Percentiles rank a stretch among this genome's conserved stretches.
These are phyloP conservation scores for Jaltomata sinuosa DNA, from an alignment of 257 asterid species.

Conservation along the genomic window DNA sequence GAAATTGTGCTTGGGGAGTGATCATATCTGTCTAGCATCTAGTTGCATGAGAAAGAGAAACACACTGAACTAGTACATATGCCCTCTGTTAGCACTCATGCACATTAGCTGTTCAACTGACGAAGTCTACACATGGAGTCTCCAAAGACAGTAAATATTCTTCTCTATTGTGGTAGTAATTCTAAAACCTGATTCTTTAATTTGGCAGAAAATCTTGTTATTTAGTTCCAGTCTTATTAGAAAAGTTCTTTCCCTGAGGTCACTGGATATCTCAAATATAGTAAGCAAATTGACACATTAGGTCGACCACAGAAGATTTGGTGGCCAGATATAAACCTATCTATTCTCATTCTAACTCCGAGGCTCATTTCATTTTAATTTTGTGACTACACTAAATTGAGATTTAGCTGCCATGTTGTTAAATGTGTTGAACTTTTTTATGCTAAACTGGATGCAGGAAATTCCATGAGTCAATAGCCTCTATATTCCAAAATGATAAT, in stretches of 20 bases:
- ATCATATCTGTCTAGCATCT: background rate
- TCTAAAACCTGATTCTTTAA: background rate
- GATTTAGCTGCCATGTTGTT: background rate
- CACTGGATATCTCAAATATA: background rate
- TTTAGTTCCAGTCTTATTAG: background rate
- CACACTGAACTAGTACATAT: background rate
- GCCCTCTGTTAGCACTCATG: background rate
- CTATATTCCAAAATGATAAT: conserved; percentile 20
- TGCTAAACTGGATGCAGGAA: conserved; percentile 33
- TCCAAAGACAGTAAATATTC: background rate
- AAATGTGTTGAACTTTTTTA: background rate
- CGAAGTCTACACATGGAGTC: background rate
- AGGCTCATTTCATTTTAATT: background rate
- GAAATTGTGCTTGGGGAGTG: background rate
- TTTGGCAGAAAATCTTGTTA: background rate
- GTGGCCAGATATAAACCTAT: background rate
- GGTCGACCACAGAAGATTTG: background rate
- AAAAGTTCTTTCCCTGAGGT: background rate
- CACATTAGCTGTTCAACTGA: background rate
- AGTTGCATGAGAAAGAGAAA: background rate
- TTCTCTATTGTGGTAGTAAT: background rate
- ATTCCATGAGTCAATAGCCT: conserved; percentile 34
- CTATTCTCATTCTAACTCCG: background rate
- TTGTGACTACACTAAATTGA: background rate
- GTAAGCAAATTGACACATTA: background rate